Evolutionary conservation across 2,329 filamentous ascomycete genomes (phyloP), one percentile per base, ranked within the genome.

Genomic region (Arthrinium phaeospermum): DNA sequence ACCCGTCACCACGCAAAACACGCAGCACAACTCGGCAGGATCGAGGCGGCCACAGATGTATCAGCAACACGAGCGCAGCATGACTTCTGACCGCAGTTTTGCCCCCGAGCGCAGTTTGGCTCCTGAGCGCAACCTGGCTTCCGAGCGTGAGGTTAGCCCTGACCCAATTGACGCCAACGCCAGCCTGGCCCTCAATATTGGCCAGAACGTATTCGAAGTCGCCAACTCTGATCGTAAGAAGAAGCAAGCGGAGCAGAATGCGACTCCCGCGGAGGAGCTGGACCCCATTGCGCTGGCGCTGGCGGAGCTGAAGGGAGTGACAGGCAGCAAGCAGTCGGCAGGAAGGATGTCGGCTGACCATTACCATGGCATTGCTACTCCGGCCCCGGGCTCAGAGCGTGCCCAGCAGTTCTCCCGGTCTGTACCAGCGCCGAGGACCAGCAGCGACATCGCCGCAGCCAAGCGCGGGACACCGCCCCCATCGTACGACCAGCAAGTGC

Each of bases 131-230:
- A 83, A 78, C 70, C 74, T 84, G 71, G 78, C 82, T 19, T 76
- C 82, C 13, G 84, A 87, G 51, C 84, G 86, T 22, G 71, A 64
- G 16, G 83, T 84, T 19, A 97, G 94, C 78, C 94, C 94, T 4
- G 94, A 97, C 70, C 93, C 93, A 1, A 95, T 96, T 49, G 96
- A 98, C 79, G 95, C 96, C 71, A 92, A 96, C 74, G 95, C 96
- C 51, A 98, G 93, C 80, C 91, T 98, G 77, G 96, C 97, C 74
- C 87, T 99, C 41, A 98, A 98, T 78, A 90, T 99, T 71, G 96
- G 96, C 10, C 94, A 97, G 78, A 99, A 99, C 78, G 94, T 99
- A 14, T 98, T 99, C 78, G 92, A 97, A 72, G 96, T 99, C 13
- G 93, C 93, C 16, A 93, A 93, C 12, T 92, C 94, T 0, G 93